A percentile compares a stretch with the other conserved stretches of the same genome.
Conservation (phyloP, 768 basidiomycete genomes). For the Clitopilus hobsonii region DNA sequence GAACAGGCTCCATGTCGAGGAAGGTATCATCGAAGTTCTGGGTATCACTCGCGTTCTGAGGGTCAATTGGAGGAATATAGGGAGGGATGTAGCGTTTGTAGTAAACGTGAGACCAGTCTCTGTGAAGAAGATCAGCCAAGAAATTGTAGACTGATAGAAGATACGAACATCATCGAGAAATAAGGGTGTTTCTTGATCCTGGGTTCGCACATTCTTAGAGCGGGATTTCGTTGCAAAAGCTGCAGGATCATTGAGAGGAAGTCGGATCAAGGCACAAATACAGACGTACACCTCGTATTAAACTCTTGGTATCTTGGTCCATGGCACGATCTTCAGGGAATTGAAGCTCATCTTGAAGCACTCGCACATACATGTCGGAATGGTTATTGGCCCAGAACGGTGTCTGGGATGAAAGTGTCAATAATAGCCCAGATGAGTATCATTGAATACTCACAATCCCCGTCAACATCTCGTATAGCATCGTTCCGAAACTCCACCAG, state of each 20-base stretch:
- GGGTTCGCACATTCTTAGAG: slow-evolving; percentile 86
- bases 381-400: slow-evolving; percentile 93
- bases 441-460: slow-evolving; percentile 69
- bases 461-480: slow-evolving; percentile 96
- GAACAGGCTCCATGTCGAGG: slow-evolving; percentile 90
- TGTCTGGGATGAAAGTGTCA: slow-evolving; percentile 45
- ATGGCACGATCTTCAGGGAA: slow-evolving; percentile 91
- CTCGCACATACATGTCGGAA: slow-evolving; percentile 91
- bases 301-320: slow-evolving; percentile 91
- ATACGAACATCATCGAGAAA: slow-evolving; percentile 85
- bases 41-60: slow-evolving; percentile 89
- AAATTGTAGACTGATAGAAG: slow-evolving; percentile 6
- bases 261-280: too few species aligned
- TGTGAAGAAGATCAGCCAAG: slow-evolving; percentile 25
- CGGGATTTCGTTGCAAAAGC: slow-evolving; percentile 92
- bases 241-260: slow-evolving; percentile 25
- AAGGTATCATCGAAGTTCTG: slow-evolving; percentile 98
- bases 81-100: slow-evolving; percentile 94
- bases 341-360: slow-evolving; percentile 83
- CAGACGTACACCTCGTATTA: slow-evolving; percentile 86
- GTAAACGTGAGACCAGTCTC: slow-evolving; percentile 93
- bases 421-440: slow-evolving; percentile 8
- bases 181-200: slow-evolving; percentile 93
- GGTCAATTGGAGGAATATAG: slow-evolving; percentile 90
- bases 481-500: slow-evolving; percentile 98